Evolutionary conservation across 257 asterid genomes (phyloP).

Genomic region (Solanum chiquidenum): DNA sequence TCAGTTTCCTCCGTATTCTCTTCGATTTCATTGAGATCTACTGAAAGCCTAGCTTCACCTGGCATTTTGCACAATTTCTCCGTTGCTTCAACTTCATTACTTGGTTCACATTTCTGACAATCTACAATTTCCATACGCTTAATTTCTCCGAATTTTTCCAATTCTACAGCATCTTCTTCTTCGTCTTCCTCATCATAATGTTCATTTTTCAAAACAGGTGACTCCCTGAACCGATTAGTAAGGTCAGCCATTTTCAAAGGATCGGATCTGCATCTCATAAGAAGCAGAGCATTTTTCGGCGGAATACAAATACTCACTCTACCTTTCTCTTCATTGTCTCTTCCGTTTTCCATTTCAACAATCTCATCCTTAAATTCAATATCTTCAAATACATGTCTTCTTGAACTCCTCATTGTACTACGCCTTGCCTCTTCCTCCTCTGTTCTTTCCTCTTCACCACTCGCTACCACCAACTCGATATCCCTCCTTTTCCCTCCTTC

Average conservation of each 20-base stretch:
- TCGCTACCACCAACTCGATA: conserved; percentile 80
- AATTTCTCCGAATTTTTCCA: conserved; percentile 7
- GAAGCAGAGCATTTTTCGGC: conserved; percentile 81
- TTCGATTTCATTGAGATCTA: conserved; percentile 10
- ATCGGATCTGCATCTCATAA: conserved; percentile 98
- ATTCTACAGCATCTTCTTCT: neutral
- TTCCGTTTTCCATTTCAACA: conserved; percentile 32
- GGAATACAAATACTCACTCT: conserved; percentile 82
- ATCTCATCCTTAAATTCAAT: conserved; percentile 56
- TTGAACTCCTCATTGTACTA: conserved; percentile 30
- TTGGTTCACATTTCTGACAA: neutral
- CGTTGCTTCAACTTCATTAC: neutral
- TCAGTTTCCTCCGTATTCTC: conserved; percentile 4
- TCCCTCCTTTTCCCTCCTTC: conserved; percentile 61
- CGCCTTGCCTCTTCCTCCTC: conserved; percentile 1
- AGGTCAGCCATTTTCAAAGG: conserved; percentile 85
- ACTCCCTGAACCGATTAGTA: conserved; percentile 51
- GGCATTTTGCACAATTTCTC: neutral
- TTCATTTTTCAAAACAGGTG: conserved; percentile 15
- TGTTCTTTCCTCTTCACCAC: conserved; percentile 37
- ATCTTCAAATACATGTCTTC: conserved; percentile 88
- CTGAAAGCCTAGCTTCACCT: conserved; percentile 10
- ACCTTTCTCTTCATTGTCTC: conserved; percentile 22
- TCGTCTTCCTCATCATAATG: conserved; percentile 14
- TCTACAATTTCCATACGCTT: neutral